Conservation (phyloP, 108 stramenopile genomes). For the Phaeodactylum tricornutum region DNA sequence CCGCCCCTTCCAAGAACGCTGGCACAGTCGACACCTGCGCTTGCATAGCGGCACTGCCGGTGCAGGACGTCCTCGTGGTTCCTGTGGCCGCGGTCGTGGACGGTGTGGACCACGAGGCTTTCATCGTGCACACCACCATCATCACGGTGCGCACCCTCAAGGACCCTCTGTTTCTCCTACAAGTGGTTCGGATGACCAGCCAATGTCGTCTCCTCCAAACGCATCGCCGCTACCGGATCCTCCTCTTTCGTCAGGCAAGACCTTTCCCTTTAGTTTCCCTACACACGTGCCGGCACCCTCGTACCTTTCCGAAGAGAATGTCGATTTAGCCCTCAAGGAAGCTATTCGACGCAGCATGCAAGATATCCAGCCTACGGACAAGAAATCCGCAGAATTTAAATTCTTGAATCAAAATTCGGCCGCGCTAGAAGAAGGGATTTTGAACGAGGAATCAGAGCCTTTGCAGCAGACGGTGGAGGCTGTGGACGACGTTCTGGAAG, state of each 20-base stretch:
- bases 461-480: background rate
- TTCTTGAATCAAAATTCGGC: background rate
- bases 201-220: no score
- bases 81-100: background rate
- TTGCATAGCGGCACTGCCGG: background rate
- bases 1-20: conserved; percentile 52
- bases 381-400: background rate
- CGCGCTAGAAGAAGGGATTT: background rate
- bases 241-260: no score
- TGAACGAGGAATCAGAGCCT: background rate
- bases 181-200: no score
- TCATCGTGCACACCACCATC: background rate
- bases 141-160: no score
- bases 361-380: conserved; percentile 11
- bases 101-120: background rate
- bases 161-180: background rate
- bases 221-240: no score
- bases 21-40: conserved; percentile 27
- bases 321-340: conserved; percentile 40
- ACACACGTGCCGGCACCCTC: no score
- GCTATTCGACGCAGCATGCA: conserved; percentile 43
- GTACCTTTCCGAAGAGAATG: no score
- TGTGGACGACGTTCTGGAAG: background rate
- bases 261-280: no score
- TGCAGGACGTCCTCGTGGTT: conserved; percentile 1